Base-by-base conservation (phyloP, 140 eudicot genomes). In the Ambrosia hybrid region DNA sequence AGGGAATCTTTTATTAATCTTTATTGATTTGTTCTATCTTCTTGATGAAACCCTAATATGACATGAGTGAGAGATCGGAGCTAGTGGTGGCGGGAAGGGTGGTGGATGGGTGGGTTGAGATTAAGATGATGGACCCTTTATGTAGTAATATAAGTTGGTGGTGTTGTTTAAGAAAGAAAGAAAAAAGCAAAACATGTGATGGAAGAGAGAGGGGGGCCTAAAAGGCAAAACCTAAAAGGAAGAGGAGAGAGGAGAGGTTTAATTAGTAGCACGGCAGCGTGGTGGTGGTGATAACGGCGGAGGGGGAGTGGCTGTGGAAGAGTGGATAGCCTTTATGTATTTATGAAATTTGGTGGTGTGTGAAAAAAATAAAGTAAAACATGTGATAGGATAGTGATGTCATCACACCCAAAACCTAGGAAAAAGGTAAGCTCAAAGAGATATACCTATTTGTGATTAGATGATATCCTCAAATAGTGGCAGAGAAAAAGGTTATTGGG, bases 341-440 rank as follows among this genome's bases (percentile, higher is more conserved):
- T 76, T 78, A 71, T 67, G 51, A 57, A 57, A 79, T 70, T 62
- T 78, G 75, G 74, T 57, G 52, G 61, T 16, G 56, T 49, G 65
- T 70, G 70, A 52, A 56, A 52, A 56, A 59, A 66, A 5, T 62
- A 37, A 62, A 73, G 76, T 70, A 55, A 81, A 68, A 72, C 60
- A 56, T 75, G 63, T 68, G 43, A 45, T 72, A 57, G 57, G 57
- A 21, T 17, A 10, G 74, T 69, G 72, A 60, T 58, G 85, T 77
- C 73, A 85, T 81, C 85, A 73, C 70, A 78, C 74, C 81, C 34
- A 85, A 66, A 81, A 76, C 77, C 83, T 83, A 84, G 83, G 84
- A 80, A 76, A 80, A 76, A 78, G 82, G 84, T 78, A 73, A 72
- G 77, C 76, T 34, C 9, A 63, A 8, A 71, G 72, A 55, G 16